A percentile compares a stretch with the other conserved stretches of the same genome.
phyloP scores from a whole-genome alignment of 805 yeast genomes.

The Lipomyces yamanashiensis region DNA sequence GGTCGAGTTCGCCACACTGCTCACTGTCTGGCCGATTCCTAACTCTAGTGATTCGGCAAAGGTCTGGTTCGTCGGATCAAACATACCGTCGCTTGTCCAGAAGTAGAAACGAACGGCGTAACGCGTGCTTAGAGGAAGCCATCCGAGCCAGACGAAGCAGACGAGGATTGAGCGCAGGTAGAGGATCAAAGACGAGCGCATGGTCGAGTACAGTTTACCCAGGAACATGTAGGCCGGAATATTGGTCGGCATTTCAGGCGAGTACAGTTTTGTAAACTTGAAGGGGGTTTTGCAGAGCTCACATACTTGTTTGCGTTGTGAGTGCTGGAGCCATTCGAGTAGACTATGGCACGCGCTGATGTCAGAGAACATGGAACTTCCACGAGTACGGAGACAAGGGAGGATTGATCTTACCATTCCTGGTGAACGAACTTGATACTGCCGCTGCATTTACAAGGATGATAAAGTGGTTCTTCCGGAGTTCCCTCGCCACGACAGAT shows the following conservation, averaged over 20 bases:
- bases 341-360: constrained; percentile 45
- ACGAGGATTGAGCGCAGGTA: constrained; percentile 36
- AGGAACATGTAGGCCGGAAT: constrained; percentile 62
- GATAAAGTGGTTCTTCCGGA: constrained; percentile 73
- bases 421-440: constrained; percentile 92
- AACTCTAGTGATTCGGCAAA: constrained; percentile 5
- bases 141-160: constrained; percentile 39
- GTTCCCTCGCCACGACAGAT: constrained; percentile 94
- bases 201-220: constrained; percentile 45
- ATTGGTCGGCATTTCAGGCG: constrained; percentile 63
- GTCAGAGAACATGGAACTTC: background rate
- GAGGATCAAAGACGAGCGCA: constrained; percentile 29
- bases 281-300: constrained; percentile 86
- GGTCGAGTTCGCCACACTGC: background rate
- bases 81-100: constrained; percentile 34
- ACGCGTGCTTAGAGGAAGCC: constrained; percentile 40
- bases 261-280: constrained; percentile 66
- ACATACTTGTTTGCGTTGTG: constrained; percentile 68
- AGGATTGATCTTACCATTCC: constrained; percentile 57
- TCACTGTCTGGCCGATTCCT: background rate
- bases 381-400: background rate
- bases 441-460: constrained; percentile 94
- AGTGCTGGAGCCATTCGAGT: constrained; percentile 80
- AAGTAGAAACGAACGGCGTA: constrained; percentile 37
- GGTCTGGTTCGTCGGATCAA: constrained; percentile 26